Conservation (phyloP, 2,329 filamentous ascomycete genomes). For the Byssochlamys sp. region DNA sequence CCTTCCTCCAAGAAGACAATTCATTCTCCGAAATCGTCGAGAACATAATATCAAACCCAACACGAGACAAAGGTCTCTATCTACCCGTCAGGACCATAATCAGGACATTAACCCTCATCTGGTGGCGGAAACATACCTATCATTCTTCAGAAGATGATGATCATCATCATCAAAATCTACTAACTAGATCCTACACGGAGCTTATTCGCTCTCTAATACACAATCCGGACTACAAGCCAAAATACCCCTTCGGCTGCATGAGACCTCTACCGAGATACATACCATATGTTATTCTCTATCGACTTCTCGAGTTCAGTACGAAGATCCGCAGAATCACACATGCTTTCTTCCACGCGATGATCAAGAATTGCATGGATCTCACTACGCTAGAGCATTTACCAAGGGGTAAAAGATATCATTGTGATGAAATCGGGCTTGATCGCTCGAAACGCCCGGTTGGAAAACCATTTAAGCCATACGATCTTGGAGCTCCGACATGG, state of each 20-base stretch:
- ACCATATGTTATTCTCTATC: background rate
- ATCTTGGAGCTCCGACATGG: background rate
- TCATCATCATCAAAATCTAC: background rate
- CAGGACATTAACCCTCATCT: background rate
- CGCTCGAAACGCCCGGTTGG: background rate
- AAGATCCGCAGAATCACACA: background rate
- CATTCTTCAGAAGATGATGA: no score
- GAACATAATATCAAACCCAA: background rate
- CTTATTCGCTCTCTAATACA: background rate
- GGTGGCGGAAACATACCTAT: background rate
- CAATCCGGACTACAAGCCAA: background rate
- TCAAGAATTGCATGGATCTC: background rate
- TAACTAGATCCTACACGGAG: background rate
- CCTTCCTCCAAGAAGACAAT: background rate
- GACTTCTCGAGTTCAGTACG: background rate
- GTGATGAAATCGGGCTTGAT: background rate
- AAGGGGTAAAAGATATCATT: background rate
- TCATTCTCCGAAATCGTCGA: background rate
- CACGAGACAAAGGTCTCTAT: background rate
- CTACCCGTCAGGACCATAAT: background rate
- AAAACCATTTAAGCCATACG: background rate
- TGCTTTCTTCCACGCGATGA: background rate
- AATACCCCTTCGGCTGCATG: no score
- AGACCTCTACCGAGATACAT: background rate
- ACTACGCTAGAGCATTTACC: background rate